Evolutionary conservation across 805 yeast genomes (phyloP), one percentile per base, ranked within the genome.

Genomic region (Kazachstania taianensis): DNA sequence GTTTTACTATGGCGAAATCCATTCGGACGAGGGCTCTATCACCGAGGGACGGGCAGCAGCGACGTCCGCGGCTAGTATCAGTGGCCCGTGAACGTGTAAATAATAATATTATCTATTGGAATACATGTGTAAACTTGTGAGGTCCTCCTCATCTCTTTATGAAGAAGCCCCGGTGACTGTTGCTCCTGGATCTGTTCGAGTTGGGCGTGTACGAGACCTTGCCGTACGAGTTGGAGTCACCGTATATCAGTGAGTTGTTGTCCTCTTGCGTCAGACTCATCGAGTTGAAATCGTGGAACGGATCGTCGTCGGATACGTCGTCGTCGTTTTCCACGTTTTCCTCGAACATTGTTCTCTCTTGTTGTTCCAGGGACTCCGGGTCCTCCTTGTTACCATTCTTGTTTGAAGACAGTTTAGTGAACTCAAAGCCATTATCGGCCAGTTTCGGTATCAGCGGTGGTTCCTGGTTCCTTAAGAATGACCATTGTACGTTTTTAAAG

Each of bases 401-500:
- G 19, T 43, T 46, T 9, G 43, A 32, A 3, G 52, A 40, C 26
- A 46, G 39, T 42, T 60, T 63, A 28, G 68, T 60, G 35, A 73
- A 71, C 36, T 75, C 80, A 10, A 67, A 55, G 15, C 67, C 74
- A 41, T 64, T 56, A 36, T 67, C 66, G 3, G 73, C 65, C 30
- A 85, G 67, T 0, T 81, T 80, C 0, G 99, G 99, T 14, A 92
- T 78, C 77, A 92, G 79, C 13, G 99, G 99, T 1, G 99, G 97
- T 40, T 81, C 80, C 54, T 81, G 89, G 58, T 92, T 82, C 48
- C 97, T 71, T 40, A 92, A 64, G 42, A 92, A 66, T 0, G 98
- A 97, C 99, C 99, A 92, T 55, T 86, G 95, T 1, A 84, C 78
- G 47, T 67, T 80, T 55, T 86, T 89, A 70, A 92, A 92, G 48